Percentiles rank a stretch among this genome's conserved stretches.
Evolutionary conservation across 441 rosid species (phyloP).

Genomic region (Adansonia rubrostipa): DNA sequence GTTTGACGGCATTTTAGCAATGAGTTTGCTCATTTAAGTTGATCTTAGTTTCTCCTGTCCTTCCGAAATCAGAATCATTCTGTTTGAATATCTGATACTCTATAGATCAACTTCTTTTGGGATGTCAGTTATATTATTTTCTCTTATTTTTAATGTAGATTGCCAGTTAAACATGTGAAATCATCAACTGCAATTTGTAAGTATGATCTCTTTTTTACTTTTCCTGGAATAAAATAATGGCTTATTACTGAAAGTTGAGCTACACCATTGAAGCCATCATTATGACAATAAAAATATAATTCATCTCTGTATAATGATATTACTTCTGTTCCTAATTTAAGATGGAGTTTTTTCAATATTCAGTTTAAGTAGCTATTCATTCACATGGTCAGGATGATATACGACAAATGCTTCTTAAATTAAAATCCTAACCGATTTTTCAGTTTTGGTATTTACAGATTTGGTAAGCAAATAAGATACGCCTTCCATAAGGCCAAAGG

Average conservation of each 20-base stretch:
- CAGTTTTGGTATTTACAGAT: constrained; percentile 44
- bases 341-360: background rate
- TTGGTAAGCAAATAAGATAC: constrained; percentile 74
- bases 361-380: background rate
- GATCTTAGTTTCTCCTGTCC: background rate
- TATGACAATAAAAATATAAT: background rate
- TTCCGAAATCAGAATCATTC: background rate
- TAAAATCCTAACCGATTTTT: constrained; percentile 16
- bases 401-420: background rate
- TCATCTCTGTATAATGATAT: background rate
- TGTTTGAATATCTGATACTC: background rate
- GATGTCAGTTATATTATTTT: background rate
- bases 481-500: constrained; percentile 83
- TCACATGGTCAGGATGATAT: background rate
- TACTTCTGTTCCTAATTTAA: background rate
- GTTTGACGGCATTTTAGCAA: background rate
- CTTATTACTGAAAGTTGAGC: background rate
- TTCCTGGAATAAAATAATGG: background rate
- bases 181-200: background rate
- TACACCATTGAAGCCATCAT: background rate
- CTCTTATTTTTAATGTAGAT: background rate
- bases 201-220: background rate
- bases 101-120: background rate
- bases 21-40: background rate
- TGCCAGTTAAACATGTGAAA: background rate